Evolutionary conservation across 257 asterid species (phyloP).

Genomic region (Leonotis leonurus): DNA sequence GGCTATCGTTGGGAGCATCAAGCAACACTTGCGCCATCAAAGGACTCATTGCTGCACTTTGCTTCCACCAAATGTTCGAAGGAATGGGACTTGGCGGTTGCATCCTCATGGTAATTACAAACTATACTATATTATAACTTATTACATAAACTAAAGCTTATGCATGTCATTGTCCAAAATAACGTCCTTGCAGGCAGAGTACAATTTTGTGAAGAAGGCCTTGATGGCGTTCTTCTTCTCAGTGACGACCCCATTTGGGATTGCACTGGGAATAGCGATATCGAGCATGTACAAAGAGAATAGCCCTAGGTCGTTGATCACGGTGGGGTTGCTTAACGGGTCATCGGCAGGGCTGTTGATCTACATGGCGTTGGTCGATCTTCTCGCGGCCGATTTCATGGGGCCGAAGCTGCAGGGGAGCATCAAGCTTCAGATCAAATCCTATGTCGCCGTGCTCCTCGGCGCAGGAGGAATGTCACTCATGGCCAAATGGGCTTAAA

Average conservation of each 20-base stretch:
- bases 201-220: constrained; percentile 27
- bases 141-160: no score
- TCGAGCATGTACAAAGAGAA: constrained; percentile 33
- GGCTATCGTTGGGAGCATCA: constrained; percentile 29
- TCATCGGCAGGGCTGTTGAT: constrained; percentile 44
- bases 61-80: constrained; percentile 42
- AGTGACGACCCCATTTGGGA: constrained; percentile 52
- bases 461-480: constrained; percentile 64
- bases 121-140: no score
- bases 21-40: constrained; percentile 34
- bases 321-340: constrained; percentile 45
- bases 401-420: constrained; percentile 42
- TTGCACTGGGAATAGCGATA: constrained; percentile 42
- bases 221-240: constrained; percentile 54
- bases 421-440: constrained; percentile 35
- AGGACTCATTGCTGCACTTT: constrained; percentile 30
- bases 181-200: constrained; percentile 33
- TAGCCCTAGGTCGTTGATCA: constrained; percentile 45
- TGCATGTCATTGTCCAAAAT: neutral
- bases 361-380: constrained; percentile 62
- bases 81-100: constrained; percentile 39
- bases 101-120: constrained; percentile 31
- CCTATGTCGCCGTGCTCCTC: constrained; percentile 35
- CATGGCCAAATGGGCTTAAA: constrained; percentile 61
- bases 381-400: constrained; percentile 54